Evolutionary conservation across 2,329 filamentous ascomycete species (phyloP).

Genomic region (Pseudogymnoascus sp.): DNA sequence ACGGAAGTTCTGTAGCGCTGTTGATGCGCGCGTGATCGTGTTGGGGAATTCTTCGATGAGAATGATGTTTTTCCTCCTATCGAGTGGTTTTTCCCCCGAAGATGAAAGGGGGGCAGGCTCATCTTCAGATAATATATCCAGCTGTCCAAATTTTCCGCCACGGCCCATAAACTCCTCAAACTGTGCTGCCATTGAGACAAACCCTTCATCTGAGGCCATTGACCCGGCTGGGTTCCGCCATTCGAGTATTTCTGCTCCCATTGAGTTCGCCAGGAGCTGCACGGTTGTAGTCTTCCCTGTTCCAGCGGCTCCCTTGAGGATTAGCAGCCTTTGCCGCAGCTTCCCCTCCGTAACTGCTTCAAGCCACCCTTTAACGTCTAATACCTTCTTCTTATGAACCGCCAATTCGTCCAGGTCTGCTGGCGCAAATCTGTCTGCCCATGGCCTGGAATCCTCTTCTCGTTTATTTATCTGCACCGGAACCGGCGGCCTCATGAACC

Average conservation of each 20-base stretch:
- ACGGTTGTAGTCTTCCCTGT: conserved; percentile 89
- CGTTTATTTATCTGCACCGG: conserved; percentile 23
- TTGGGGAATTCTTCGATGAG: conserved; percentile 78
- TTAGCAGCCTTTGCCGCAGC: conserved; percentile 61
- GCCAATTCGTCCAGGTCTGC: conserved; percentile 70
- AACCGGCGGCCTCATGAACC: conserved; percentile 40
- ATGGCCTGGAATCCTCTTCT: conserved; percentile 59
- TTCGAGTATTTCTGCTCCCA: conserved; percentile 71
- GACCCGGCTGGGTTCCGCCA: conserved; percentile 77
- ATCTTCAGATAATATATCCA: conserved; percentile 39
- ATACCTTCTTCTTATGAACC: conserved; percentile 89
- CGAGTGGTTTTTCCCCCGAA: conserved; percentile 25
- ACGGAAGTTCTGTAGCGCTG: conserved; percentile 61
- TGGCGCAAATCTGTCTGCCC: conserved; percentile 80
- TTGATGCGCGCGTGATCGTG: conserved; percentile 58
- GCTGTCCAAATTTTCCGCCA: conserved; percentile 68
- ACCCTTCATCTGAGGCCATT: conserved; percentile 43
- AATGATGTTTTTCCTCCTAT: conserved; percentile 47
- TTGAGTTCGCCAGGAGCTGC: conserved; percentile 63
- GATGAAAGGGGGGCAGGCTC: conserved; percentile 23
- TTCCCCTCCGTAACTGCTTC: conserved; percentile 60
- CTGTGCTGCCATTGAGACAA: conserved; percentile 63
- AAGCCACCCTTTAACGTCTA: conserved; percentile 77
- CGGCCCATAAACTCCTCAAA: conserved; percentile 89
- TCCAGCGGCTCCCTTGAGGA: conserved; percentile 85